Percentiles rank a stretch among this genome's conserved stretches.
Conservation (phyloP, 202 grass and related monocot genomes). For the Zoysia matrella region DNA sequence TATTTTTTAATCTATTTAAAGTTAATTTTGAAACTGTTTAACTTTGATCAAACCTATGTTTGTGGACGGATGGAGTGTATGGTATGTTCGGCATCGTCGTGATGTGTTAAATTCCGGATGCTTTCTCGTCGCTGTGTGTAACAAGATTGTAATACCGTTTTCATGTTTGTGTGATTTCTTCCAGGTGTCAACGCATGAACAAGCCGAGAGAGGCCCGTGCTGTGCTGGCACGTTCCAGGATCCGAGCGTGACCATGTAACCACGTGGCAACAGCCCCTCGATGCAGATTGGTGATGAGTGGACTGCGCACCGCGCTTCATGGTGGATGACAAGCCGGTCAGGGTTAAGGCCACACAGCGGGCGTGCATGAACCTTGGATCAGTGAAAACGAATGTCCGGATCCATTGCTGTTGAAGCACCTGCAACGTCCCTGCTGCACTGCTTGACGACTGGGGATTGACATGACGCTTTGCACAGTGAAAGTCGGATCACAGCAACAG, state of each 20-base stretch:
- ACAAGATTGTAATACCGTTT: too few species aligned
- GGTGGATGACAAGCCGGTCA: background rate
- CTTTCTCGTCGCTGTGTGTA: too few species aligned
- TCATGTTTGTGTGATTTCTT: background rate
- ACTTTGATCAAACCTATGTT: too few species aligned
- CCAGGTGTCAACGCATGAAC: background rate
- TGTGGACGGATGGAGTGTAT: too few species aligned
- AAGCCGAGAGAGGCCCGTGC: background rate
- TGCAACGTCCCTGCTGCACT: slow-evolving; percentile 23
- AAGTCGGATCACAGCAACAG: background rate
- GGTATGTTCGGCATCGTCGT: too few species aligned
- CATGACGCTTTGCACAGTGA: slow-evolving; percentile 28
- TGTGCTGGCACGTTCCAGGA: background rate
- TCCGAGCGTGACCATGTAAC: background rate
- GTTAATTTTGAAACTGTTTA: too few species aligned
- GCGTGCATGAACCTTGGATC: slow-evolving; percentile 13
- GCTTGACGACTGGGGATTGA: slow-evolving; percentile 22
- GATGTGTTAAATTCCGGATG: too few species aligned
- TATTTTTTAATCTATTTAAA: too few species aligned
- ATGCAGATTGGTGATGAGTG: background rate
- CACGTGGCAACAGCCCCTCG: background rate
- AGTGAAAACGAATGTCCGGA: slow-evolving; percentile 47
- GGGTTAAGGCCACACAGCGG: background rate
- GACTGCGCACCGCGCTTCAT: background rate
- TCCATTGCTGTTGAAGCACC: slow-evolving; percentile 24